Evolutionary conservation across 2,329 filamentous ascomycete species (phyloP).

Genomic region (Fusarium pininemorale): DNA sequence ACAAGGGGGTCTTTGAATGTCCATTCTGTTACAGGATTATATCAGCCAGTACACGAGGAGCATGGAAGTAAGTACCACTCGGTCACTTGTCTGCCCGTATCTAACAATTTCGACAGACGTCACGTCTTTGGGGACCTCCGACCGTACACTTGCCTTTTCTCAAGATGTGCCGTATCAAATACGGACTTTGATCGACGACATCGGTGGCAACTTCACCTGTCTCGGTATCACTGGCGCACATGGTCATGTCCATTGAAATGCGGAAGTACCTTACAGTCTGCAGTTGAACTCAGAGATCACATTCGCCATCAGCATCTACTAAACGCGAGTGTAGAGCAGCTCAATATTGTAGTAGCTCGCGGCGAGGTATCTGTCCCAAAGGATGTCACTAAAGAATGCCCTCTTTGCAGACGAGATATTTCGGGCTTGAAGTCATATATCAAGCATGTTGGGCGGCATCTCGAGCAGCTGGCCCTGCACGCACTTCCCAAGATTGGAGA

Average conservation of each 20-base stretch:
- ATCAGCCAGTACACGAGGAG: slow-evolving; percentile 27
- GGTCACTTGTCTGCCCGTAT: too few species aligned
- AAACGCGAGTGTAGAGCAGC: rapidly evolving
- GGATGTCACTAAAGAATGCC: neutral
- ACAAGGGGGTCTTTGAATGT: slow-evolving; percentile 48
- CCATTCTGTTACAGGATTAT: slow-evolving; percentile 53
- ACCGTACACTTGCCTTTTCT: slow-evolving; percentile 49
- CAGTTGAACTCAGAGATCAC: rapidly evolving
- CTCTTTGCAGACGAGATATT: neutral
- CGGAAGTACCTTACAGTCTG: rapidly evolving
- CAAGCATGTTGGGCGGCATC: neutral
- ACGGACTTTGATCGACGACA: slow-evolving; percentile 31
- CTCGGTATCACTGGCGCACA: slow-evolving; percentile 37
- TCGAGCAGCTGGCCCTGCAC: neutral
- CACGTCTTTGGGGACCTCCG: slow-evolving; percentile 50
- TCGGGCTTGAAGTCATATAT: neutral
- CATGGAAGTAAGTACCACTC: slow-evolving; percentile 47
- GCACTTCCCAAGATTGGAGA: neutral
- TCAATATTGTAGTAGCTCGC: rapidly evolving
- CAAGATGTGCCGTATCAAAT: slow-evolving; percentile 37
- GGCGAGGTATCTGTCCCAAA: rapidly evolving
- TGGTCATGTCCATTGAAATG: slow-evolving; percentile 37
- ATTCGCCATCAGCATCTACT: neutral
- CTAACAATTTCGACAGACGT: too few species aligned
- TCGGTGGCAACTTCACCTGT: slow-evolving; percentile 40